Evolutionary conservation across 805 yeast genomes (phyloP), one percentile per base, ranked within the genome.

Genomic region (Metschnikowia vanudenii): DNA sequence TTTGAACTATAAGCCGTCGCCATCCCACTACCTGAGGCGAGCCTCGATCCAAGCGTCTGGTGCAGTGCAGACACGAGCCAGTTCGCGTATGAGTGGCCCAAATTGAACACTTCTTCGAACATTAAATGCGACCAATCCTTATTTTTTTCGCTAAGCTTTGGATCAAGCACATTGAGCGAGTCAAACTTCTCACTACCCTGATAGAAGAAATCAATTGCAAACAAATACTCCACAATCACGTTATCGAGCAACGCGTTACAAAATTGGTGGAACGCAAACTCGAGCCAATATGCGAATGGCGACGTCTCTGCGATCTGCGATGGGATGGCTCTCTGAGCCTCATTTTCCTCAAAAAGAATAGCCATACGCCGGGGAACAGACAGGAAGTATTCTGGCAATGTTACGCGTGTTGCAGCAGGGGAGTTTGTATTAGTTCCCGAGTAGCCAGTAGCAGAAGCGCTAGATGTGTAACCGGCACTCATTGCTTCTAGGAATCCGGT

Each of bases 261-360:
- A 68, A 88, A 82, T 57, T 85, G 86, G 48, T 84, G 73, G 62
- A 82, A 88, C 0, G 86, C 82, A 44, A 78, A 78, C 57, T 90
- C 97, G 45, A 86, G 69, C 79, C 85, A 81, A 56, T 83, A 82
- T 13, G 76, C 69, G 51, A 77, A 72, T 3, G 82, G 81, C 44
- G 82, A 83, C 13, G 83, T 78, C 62, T 90, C 96, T 0, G 96
- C 96, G 30, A 88, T 86, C 59, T 86, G 91, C 0, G 91, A 88
- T 4, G 86, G 80, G 69, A 90, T 80, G n/a, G 54, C 54, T 18
- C 49, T 45, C 6, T 50, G 47, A 0, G 85, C 91, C 33, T 50
- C 51, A 8, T 39, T 49, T 14, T 49, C 52, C 16, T 49, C 50
- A 10, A 32, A 22, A 16, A 88, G 65, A 1, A 85, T 72, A n/a